Evolutionary conservation across 1,139 yeast genomes (phyloP), one percentile per base, ranked within the genome.

Genomic region (Suhomyces atakaporum): DNA sequence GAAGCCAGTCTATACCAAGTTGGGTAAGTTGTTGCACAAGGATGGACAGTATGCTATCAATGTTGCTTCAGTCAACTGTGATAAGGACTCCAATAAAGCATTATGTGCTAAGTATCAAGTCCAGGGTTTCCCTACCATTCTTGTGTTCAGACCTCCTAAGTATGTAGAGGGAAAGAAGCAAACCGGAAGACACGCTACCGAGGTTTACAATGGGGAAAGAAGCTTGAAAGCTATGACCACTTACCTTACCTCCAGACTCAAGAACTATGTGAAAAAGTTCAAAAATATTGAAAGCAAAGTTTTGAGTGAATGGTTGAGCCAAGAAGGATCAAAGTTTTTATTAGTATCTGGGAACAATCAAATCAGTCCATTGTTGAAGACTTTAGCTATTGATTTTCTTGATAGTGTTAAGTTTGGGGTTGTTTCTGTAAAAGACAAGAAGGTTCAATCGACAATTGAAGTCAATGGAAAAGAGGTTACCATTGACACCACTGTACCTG

Each of bases 1-100:
- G 42, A 71, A 73, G 44, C 75, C 77, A 3, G 69, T 77, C 1
- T 84, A 70, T 56, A 67, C 69, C 39, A 83, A 81, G 51, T 77
- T 84, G 14, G 95, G 88, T 9, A 77, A 75, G 38, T 62, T 64
- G 27, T 63, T 85, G 9, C 70, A 72, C 19, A 45, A 57, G 4
- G 73, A 68, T 27, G 58, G 69, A 18, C 84, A 83, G 32, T 62
- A 79, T 35, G 71, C 73, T 15, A 81, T 81, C 14, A 80, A 83
- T 47, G 85, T 89, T 11, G 96, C 81, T 2, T 86, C 96, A 10
- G 90, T 92, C 7, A 81, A 90, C 60, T 92, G 98, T 66, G 96
- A 90, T 53, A 71, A 73, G 35, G 77, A 73, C 3, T 57, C 55
- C 40, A 89, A 89, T 57, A 80, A 83, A 58, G 73, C 66, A 18